These are phyloP conservation scores for Kitagawia praeruptora DNA, from an alignment of 129 eudicot species.

Conservation along the genomic window DNA sequence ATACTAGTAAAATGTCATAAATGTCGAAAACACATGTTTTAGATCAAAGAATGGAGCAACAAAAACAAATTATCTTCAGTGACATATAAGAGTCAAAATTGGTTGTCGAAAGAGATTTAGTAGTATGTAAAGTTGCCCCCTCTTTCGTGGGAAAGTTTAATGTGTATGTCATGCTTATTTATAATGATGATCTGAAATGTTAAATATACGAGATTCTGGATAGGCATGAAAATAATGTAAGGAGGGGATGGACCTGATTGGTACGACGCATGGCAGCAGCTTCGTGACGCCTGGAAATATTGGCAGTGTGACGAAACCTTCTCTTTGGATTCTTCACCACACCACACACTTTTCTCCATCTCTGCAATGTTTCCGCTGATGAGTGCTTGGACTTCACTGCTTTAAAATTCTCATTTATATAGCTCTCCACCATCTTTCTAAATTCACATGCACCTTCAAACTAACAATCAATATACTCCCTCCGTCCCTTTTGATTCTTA, in stretches of 20 bases:
- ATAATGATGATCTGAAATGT: neutral
- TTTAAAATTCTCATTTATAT: neutral
- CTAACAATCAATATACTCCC: neutral
- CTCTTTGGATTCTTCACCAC: neutral
- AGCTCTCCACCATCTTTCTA: neutral
- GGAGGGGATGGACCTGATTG: neutral
- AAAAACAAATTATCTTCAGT: too few relatives aligned
- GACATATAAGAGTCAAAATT: too few relatives aligned
- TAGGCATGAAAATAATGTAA: neutral
- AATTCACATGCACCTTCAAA: neutral
- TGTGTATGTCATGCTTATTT: too few relatives aligned
- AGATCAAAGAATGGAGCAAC: too few relatives aligned
- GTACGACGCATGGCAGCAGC: slow-evolving; percentile 1
- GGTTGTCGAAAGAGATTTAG: too few relatives aligned
- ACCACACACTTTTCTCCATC: neutral
- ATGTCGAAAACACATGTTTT: too few relatives aligned
- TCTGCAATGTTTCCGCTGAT: neutral
- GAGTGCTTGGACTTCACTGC: neutral
- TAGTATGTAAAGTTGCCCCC: too few relatives aligned
- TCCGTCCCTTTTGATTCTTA: too few relatives aligned
- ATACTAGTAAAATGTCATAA: too few relatives aligned
- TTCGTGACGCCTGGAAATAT: neutral
- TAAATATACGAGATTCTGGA: neutral
- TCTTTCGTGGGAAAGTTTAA: too few relatives aligned
- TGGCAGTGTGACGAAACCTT: slow-evolving; percentile 3